Evolutionary conservation across 176 grass and related monocot genomes (phyloP).

Genomic region (Musa itinerans): DNA sequence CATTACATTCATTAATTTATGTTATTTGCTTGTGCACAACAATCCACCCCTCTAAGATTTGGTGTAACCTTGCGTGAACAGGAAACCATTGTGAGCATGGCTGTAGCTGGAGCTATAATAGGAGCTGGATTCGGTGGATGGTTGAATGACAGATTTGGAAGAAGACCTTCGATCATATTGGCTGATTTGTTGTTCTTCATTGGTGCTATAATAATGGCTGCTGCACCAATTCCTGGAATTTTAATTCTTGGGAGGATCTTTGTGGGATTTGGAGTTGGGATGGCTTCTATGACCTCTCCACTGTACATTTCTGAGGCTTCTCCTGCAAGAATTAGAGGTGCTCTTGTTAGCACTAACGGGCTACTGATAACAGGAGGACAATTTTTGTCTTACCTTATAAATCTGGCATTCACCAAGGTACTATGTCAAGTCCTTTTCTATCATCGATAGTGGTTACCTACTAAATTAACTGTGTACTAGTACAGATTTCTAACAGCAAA

Average conservation of each 20-base stretch:
- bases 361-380: slow-evolving; percentile 94
- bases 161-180: slow-evolving; percentile 65
- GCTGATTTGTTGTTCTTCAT: slow-evolving; percentile 69
- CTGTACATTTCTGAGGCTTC: slow-evolving; percentile 98
- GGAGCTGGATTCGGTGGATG: slow-evolving; percentile 89
- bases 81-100: slow-evolving; percentile 99
- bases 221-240: slow-evolving; percentile 50
- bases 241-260: slow-evolving; percentile 91
- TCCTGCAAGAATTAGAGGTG: slow-evolving; percentile 83
- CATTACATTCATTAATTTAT: neutral
- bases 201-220: slow-evolving; percentile 70
- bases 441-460: no score
- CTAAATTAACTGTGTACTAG: no score
- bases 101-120: slow-evolving; percentile 84
- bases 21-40: neutral
- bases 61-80: slow-evolving; percentile 15
- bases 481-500: no score
- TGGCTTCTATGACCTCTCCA: slow-evolving; percentile 95
- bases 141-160: slow-evolving; percentile 88
- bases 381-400: slow-evolving; percentile 89
- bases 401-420: slow-evolving; percentile 88
- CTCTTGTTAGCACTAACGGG: slow-evolving; percentile 83
- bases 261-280: slow-evolving; percentile 89
- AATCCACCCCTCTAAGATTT: neutral
- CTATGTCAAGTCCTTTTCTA: neutral